Percentiles rank a stretch among this genome's conserved stretches.
Evolutionary conservation across 148 eudicot species (phyloP).

Genomic region (Rhododendron ovatum): DNA sequence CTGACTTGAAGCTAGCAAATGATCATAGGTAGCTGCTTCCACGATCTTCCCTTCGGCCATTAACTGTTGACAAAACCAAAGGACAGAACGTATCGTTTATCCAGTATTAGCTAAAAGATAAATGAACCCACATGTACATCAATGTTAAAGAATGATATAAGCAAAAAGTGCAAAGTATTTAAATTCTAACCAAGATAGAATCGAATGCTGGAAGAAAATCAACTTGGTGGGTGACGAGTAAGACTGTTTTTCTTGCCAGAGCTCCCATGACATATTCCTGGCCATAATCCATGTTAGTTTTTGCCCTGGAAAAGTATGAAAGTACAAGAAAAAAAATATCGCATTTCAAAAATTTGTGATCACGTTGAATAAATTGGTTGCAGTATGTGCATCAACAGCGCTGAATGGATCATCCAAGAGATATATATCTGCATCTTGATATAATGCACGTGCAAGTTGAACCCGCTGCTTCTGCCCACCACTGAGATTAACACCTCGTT

Average conservation of each 20-base stretch:
- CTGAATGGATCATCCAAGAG: constrained; percentile 75
- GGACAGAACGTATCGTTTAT: neutral
- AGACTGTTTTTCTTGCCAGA: constrained; percentile 43
- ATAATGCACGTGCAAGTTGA: constrained; percentile 54
- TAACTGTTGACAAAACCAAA: constrained; percentile 22
- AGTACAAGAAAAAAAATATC: neutral
- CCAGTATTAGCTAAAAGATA: neutral
- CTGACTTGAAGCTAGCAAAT: constrained; percentile 27
- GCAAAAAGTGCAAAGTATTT: neutral
- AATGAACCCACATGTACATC: neutral
- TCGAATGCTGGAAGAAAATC: constrained; percentile 63
- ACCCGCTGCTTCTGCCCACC: constrained; percentile 62
- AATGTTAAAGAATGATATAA: neutral
- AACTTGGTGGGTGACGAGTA: constrained; percentile 70
- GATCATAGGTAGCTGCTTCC: constrained; percentile 33
- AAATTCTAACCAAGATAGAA: constrained; percentile 38
- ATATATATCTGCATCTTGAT: constrained; percentile 55
- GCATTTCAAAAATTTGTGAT: neutral
- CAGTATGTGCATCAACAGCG: constrained; percentile 79
- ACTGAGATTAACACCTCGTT: constrained; percentile 59
- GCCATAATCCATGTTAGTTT: neutral
- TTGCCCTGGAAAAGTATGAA: neutral
- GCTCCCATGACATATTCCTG: constrained; percentile 70
- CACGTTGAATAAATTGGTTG: constrained; percentile 52
- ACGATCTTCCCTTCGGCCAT: constrained; percentile 45